These are phyloP conservation scores for Floccularia luteovirens DNA, from an alignment of 768 basidiomycete species.

Conservation along the genomic window DNA sequence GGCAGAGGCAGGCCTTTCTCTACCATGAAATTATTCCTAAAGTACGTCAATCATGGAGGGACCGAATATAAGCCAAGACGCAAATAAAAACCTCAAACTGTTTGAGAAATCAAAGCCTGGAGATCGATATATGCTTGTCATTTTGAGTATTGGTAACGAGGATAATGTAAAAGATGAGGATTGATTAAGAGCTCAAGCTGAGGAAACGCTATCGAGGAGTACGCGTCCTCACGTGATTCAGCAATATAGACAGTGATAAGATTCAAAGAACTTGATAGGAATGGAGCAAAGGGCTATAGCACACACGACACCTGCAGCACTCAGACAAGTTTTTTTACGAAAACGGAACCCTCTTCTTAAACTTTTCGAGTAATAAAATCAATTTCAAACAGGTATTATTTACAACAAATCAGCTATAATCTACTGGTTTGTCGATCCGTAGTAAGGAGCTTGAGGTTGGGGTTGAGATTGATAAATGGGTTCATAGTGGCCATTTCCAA, in stretches of 20 bases:
- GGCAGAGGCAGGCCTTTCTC: constrained; percentile 69
- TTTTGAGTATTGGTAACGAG: constrained; percentile 9
- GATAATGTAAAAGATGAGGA: neutral
- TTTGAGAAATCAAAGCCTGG: constrained; percentile 80
- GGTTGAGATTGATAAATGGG: constrained; percentile 25
- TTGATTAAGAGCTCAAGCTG: constrained; percentile 1
- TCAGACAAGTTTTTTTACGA: no score
- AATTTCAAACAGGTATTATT: no score
- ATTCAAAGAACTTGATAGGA: no score
- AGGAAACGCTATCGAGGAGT: constrained; percentile 5
- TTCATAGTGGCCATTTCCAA: constrained; percentile 34
- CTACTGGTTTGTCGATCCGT: constrained; percentile 32
- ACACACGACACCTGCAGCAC: no score
- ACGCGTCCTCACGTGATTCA: constrained; percentile 23
- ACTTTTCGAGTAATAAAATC: no score
- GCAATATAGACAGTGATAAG: no score
- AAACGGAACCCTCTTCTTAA: no score
- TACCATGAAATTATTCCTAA: constrained; percentile 65
- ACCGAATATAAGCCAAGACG: neutral
- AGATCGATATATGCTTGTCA: constrained; percentile 36
- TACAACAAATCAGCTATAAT: no score
- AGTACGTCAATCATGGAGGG: neutral
- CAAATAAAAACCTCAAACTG: constrained; percentile 47
- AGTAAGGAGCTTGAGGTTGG: constrained; percentile 28
- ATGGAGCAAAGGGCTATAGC: no score